Conservation (phyloP, 2,329 filamentous ascomycete genomes). For the Pseudogymnoascus sp. region DNA sequence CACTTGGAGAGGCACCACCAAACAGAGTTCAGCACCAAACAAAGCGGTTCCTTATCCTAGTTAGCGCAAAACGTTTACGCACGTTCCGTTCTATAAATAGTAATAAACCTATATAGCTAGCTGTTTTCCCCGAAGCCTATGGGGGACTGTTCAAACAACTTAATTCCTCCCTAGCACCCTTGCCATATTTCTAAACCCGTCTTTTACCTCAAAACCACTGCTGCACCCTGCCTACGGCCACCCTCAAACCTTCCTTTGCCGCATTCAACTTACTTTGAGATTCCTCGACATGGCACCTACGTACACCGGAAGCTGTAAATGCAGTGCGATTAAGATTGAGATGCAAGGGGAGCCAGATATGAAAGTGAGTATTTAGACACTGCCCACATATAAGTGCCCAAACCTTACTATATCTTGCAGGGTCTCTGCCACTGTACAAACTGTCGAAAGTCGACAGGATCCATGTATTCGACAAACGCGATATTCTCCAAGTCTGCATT, state of each 20-base stretch:
- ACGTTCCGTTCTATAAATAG: too few relatives aligned
- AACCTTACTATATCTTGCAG: background rate
- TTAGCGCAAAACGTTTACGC: too few relatives aligned
- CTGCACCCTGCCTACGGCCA: too few relatives aligned
- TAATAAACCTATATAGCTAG: too few relatives aligned
- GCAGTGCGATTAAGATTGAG: background rate
- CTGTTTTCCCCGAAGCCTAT: too few relatives aligned
- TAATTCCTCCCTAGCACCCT: too few relatives aligned
- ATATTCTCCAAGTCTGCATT: background rate
- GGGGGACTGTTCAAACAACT: too few relatives aligned
- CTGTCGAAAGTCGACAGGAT: constrained; percentile 1
- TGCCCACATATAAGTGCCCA: background rate
- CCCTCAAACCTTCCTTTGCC: background rate
- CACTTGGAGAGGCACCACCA: too few relatives aligned
- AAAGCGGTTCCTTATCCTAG: too few relatives aligned
- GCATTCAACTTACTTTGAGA: background rate
- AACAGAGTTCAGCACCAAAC: too few relatives aligned
- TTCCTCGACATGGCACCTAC: background rate
- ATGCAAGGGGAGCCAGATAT: background rate
- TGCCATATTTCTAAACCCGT: too few relatives aligned
- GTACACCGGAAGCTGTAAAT: background rate
- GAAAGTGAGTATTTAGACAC: background rate
- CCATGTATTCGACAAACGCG: background rate
- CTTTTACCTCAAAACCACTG: too few relatives aligned
- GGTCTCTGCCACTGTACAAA: background rate